Percentiles rank a stretch among this genome's conserved stretches.
These are phyloP conservation scores for Yamadazyma sp. DNA, from an alignment of 805 yeast species.

Conservation along the genomic window DNA sequence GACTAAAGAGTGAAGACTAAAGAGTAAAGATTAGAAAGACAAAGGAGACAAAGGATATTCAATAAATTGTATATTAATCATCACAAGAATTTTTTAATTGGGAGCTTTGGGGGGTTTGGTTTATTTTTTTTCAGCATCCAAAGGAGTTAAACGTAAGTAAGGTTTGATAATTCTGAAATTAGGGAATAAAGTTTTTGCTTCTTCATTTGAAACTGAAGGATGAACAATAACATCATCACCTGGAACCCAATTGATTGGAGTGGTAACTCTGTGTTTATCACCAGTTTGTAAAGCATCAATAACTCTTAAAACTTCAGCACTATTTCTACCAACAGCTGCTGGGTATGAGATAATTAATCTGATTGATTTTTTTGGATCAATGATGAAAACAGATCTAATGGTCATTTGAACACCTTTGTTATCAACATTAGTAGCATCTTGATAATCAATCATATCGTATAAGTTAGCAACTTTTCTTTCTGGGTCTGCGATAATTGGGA, in stretches of 20 bases:
- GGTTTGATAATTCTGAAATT: conserved; percentile 85
- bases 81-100: no score
- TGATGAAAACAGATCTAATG: conserved; percentile 87
- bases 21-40: no score
- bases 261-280: conserved; percentile 79
- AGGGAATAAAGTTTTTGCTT: conserved; percentile 72
- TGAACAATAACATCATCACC: conserved; percentile 94
- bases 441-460: conserved; percentile 71
- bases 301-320: conserved; percentile 87
- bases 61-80: no score
- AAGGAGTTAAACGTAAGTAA: conserved; percentile 68
- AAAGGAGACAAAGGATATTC: no score
- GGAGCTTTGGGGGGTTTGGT: no score
- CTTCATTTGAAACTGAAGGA: conserved; percentile 69
- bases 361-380: conserved; percentile 87
- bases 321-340: conserved; percentile 92
- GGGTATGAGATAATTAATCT: conserved; percentile 87
- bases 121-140: conserved; percentile 25
- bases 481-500: conserved; percentile 90
- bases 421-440: conserved; percentile 65
- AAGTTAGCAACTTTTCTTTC: conserved; percentile 74
- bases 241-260: conserved; percentile 88
- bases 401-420: conserved; percentile 76
- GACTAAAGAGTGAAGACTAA: no score
- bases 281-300: conserved; percentile 84